Conservation (phyloP, 768 basidiomycete genomes). For the Serpula lacrymans region DNA sequence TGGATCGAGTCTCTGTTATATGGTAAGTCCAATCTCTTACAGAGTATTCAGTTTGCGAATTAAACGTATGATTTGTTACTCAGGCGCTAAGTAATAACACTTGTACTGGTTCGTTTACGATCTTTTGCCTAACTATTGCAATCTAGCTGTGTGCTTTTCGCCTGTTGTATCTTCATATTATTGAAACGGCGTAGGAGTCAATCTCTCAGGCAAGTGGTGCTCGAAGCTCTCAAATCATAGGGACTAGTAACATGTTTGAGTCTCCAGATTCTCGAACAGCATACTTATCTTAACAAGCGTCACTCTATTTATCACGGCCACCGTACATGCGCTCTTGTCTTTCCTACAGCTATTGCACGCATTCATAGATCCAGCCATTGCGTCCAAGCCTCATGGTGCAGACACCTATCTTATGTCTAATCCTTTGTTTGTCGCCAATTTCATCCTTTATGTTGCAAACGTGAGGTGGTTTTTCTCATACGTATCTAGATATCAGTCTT, state of each 20-base stretch:
- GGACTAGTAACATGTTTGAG: too few species aligned
- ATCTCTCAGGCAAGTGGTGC: constrained; percentile 2
- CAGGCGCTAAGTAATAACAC: constrained; percentile 4
- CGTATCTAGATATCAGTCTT: too few species aligned
- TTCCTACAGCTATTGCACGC: constrained; percentile 10
- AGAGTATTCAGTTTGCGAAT: too few species aligned
- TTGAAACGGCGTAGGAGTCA: background rate
- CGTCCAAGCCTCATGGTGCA: constrained; percentile 1
- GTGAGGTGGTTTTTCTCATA: constrained; percentile 7
- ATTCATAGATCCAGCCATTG: constrained; percentile 3
- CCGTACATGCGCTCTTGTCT: constrained; percentile 6
- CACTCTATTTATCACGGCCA: constrained; percentile 15
- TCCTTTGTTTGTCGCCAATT: constrained; percentile 9
- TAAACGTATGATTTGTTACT: too few species aligned
- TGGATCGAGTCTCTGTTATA: constrained; percentile 17
- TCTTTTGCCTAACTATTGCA: too few species aligned
- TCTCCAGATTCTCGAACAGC: too few species aligned
- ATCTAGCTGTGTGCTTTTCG: constrained; percentile 9
- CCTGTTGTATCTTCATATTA: constrained; percentile 3
- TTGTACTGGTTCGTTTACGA: background rate
- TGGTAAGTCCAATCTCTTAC: constrained; percentile 5
- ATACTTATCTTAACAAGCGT: constrained; percentile 12
- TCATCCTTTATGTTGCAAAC: constrained; percentile 10
- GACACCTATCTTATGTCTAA: background rate
- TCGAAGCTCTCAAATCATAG: background rate